Evolutionary conservation across 768 basidiomycete genomes (phyloP), one percentile per base, ranked within the genome.

Genomic region (Russula virescens): DNA sequence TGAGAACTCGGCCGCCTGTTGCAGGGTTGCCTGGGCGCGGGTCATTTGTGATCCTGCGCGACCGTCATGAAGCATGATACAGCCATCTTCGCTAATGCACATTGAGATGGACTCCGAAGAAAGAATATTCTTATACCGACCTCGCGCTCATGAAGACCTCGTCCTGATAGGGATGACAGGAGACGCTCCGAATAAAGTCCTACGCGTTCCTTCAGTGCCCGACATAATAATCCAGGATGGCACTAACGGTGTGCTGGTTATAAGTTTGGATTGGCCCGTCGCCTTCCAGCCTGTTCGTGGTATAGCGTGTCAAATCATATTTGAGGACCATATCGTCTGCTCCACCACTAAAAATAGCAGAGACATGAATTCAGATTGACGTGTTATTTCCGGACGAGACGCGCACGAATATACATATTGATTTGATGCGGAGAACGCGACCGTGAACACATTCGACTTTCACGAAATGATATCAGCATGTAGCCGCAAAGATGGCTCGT

Each of bases 101-200:
- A 28, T 40, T 58, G 11, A 43, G 40, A 40, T n/a, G 25, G 35
- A 38, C 8, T 50, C 46, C 5, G 16, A 50, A 23, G 38, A 21
- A 31, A 50, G 5, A 43, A 5, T 8, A 47, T 31, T 26, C 5
- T 21, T n/a, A 34, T 28, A 66, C 74, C 56, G 69, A 85, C 89
- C 87, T 83, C n/a, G 81, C 87, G 65, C 82, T 88, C 63, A 91
- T 68, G 64, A 87, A 85, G 1, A 89, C 63, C 25, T 88, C 84
- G 28, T 91, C 89, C 46, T 83, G 79, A 42, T 73, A 73, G n/a
- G 87, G 81, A 69, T 89, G 88, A 46, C 84, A 83, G 8, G 85
- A 77, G 47, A 91, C 75, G 19, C 76, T 80, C 49, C 89, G 82
- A 60, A 91, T 80, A 64, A 77, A 85, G 13, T 82, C 85, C 89